Conservation (phyloP, 1,139 yeast genomes). For the Arxiozyma heterogenica region DNA sequence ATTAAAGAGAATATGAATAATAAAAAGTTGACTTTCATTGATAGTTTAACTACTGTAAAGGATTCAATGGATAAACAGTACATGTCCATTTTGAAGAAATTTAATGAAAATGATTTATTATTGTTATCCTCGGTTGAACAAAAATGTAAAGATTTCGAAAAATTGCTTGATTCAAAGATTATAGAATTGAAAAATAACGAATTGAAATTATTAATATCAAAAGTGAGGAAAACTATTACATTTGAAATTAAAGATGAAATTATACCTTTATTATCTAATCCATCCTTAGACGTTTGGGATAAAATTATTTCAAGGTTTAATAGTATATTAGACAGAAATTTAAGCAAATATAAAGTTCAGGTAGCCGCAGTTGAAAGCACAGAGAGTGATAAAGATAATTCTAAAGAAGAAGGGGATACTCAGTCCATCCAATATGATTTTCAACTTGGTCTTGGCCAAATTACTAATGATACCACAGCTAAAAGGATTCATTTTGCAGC, state of each 20-base stretch:
- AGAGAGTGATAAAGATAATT: constrained; percentile 15
- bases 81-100: not conserved
- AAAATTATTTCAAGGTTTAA: constrained; percentile 38
- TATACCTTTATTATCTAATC: constrained; percentile 22
- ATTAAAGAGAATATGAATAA: not conserved
- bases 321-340: constrained; percentile 30
- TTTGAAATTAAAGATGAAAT: constrained; percentile 24
- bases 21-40: constrained; percentile 2
- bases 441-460: constrained; percentile 47
- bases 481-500: constrained; percentile 43
- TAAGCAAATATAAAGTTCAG: constrained; percentile 14
- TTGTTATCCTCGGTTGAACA: not conserved
- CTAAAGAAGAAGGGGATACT: not conserved
- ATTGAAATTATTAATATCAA: constrained; percentile 14
- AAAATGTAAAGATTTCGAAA: not conserved
- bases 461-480: constrained; percentile 37
- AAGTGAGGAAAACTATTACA: constrained; percentile 18
- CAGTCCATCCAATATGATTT: constrained; percentile 43
- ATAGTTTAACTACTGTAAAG: constrained; percentile 5
- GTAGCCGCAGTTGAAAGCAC: constrained; percentile 19
- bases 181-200: constrained; percentile 8
- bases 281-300: constrained; percentile 26
- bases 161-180: not conserved
- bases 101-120: not conserved
- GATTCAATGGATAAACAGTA: not conserved